Evolutionary conservation across 805 yeast species (phyloP).

Genomic region (Kodamaea nitidulidarum): DNA sequence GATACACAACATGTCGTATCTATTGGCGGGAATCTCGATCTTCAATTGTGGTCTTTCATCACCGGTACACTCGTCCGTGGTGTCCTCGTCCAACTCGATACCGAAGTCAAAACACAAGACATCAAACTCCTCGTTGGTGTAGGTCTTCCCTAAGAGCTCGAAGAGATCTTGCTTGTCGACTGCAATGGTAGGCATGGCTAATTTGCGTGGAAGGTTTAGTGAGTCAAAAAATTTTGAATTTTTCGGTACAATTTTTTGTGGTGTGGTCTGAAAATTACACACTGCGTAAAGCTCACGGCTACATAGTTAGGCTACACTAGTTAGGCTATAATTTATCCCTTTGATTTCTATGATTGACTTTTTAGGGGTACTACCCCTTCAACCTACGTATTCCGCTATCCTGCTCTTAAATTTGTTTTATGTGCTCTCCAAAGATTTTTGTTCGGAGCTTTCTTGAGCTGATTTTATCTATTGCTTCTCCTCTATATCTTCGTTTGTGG

Average conservation of each 20-base stretch:
- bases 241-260: constrained; percentile 3
- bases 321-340: too few species aligned
- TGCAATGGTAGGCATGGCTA: constrained; percentile 87
- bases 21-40: constrained; percentile 96
- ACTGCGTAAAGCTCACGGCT: too few species aligned
- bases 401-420: too few species aligned
- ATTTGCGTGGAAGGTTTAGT: constrained; percentile 2
- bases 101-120: constrained; percentile 97
- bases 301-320: too few species aligned
- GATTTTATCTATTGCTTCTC: constrained; percentile 8
- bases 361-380: too few species aligned
- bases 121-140: constrained; percentile 87
- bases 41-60: constrained; percentile 94
- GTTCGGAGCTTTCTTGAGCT: too few species aligned
- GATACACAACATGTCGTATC: constrained; percentile 96
- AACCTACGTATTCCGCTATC: too few species aligned
- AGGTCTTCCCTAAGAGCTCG: constrained; percentile 58
- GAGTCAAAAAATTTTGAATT: constrained; percentile 10
- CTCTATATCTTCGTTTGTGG: constrained; percentile 21
- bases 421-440: too few species aligned
- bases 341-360: too few species aligned
- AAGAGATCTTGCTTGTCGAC: constrained; percentile 93
- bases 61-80: constrained; percentile 67
- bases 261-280: constrained; percentile 5
- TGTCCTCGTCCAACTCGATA: constrained; percentile 95